Base-by-base conservation (phyloP, 768 basidiomycete species). In the Mrakia blollopis region DNA sequence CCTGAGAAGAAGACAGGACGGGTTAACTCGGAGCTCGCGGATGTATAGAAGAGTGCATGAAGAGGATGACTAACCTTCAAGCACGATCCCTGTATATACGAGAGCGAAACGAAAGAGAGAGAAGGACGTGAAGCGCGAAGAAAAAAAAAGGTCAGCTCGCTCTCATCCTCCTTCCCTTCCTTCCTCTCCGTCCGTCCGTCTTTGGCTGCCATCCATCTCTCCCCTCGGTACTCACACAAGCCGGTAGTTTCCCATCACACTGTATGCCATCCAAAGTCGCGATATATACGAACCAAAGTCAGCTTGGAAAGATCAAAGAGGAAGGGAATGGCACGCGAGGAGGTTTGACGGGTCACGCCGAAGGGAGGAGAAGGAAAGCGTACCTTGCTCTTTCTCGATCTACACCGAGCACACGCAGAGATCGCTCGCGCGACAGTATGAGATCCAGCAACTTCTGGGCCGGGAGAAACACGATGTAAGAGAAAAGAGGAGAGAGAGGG, bases 231-330 rank as follows among this genome's bases (percentile, higher is more conserved):
- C 80, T 72, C 65, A 81, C 80, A 79, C 84, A 84, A 25, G 83
- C 83, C 23, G 84, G 84, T 23, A 84, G 78, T 77, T 83, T 83
- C 0, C 84, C 84, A 80, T 84, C 84, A 78, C 84, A 84, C 80
- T 83, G 30, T 39, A 21, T 47, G 21, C 21, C 44, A 44, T 44
- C 44, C n/a, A 41, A 8, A 14, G 23, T 35, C 18, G 30, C 14
- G 11, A 11, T 8, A 50, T 7, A 39, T 1, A 3, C 28, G 23
- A n/a, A 57, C 39, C 37, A n/a, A 44, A 32, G n/a, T 54, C 60
- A 35, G 37, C 18, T 30, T 65, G 54, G 25, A 67, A n/a, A n/a
- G n/a, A n/a, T n/a, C n/a, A n/a, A n/a, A n/a, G 50, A 8, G 35
- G 30, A 0, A 47, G 18, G n/a, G n/a, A n/a, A n/a, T n/a, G n/a